These are phyloP conservation scores for Pythium dissimile DNA, from an alignment of 352 stramenopile species.

Conservation along the genomic window DNA sequence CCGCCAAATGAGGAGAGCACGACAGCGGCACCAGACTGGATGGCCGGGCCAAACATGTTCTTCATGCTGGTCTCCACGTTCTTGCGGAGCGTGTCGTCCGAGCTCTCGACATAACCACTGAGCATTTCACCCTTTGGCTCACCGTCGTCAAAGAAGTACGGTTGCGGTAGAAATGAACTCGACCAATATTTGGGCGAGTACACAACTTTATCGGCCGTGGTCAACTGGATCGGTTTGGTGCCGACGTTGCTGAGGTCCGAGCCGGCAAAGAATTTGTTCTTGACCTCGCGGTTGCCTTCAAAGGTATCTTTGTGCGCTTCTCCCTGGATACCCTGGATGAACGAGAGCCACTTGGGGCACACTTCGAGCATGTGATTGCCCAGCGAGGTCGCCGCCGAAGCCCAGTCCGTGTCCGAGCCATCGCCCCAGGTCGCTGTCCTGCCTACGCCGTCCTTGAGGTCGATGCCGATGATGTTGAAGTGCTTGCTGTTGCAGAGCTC, in stretches of 20 bases:
- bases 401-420: constrained; percentile 73
- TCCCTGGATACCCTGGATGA: constrained; percentile 70
- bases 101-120: constrained; percentile 56
- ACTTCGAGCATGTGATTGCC: constrained; percentile 59
- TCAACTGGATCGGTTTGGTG: constrained; percentile 49
- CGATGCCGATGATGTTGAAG: constrained; percentile 84
- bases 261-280: constrained; percentile 64
- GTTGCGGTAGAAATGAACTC: constrained; percentile 52
- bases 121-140: constrained; percentile 49
- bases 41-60: constrained; percentile 70
- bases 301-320: constrained; percentile 68
- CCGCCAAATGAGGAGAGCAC: constrained; percentile 84
- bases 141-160: constrained; percentile 70
- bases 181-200: constrained; percentile 80
- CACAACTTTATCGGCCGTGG: constrained; percentile 67
- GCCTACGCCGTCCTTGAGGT: constrained; percentile 72
- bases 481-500: constrained; percentile 76
- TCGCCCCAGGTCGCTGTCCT: constrained; percentile 73
- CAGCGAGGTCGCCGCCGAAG: constrained; percentile 57
- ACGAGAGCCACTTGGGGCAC: constrained; percentile 77
- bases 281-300: constrained; percentile 41
- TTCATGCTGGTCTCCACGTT: constrained; percentile 78
- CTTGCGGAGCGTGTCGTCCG: constrained; percentile 43
- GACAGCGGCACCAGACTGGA: constrained; percentile 57
- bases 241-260: constrained; percentile 59